These are phyloP conservation scores for Solanum hybrid DNA, from an alignment of 305 asterid species.

Conservation along the genomic window DNA sequence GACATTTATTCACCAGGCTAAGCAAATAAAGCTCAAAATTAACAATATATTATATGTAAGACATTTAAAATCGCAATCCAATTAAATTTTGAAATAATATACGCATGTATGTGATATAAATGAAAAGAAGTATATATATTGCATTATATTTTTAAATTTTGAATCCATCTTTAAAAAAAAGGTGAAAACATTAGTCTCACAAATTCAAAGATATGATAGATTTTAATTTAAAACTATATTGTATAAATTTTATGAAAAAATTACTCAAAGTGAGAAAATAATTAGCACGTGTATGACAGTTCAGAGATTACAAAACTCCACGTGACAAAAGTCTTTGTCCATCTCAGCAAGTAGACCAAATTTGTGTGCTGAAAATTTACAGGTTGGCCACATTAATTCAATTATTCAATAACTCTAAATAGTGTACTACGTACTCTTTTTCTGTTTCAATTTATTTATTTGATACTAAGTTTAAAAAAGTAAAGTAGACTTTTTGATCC, in stretches of 20 bases:
- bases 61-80: no score
- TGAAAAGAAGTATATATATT: no score
- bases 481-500: no score
- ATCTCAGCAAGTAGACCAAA: neutral
- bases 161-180: neutral
- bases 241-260: neutral
- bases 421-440: neutral
- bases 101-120: no score
- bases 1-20: neutral
- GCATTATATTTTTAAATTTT: neutral
- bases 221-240: neutral
- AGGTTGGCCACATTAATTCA: neutral
- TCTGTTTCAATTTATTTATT: no score
- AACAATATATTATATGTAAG: neutral
- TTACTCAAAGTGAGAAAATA: neutral
- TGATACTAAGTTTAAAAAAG: fast-evolving
- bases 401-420: neutral
- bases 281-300: neutral
- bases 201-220: neutral
- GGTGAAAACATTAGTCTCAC: neutral
- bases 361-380: neutral
- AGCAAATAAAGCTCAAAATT: neutral
- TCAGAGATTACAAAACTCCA: neutral
- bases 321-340: neutral
- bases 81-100: no score